Evolutionary conservation across 805 yeast species (phyloP).

Genomic region (Hanseniaspora lindneri): DNA sequence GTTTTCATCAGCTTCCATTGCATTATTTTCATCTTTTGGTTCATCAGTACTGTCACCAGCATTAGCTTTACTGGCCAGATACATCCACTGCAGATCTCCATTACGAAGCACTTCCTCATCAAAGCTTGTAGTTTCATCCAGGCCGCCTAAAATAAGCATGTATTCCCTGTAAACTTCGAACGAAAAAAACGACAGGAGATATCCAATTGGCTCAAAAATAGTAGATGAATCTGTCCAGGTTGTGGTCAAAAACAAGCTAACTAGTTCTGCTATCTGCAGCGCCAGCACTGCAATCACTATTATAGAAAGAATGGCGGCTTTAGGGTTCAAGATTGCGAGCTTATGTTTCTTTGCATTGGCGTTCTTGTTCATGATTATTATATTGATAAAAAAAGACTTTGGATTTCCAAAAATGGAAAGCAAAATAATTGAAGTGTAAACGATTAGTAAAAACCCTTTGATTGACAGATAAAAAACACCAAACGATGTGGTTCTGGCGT

Average conservation of each 20-base stretch:
- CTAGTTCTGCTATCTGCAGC: background rate
- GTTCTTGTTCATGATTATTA: background rate
- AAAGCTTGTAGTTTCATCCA: constrained; percentile 1
- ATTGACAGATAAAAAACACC: background rate
- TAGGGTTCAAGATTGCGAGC: constrained; percentile 1
- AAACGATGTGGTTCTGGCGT: background rate
- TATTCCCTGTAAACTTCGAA: constrained; percentile 4
- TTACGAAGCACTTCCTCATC: constrained; percentile 3
- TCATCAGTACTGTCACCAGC: no score
- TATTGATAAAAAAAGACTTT: background rate
- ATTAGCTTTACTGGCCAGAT: background rate
- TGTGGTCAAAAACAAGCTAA: background rate
- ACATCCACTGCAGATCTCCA: background rate
- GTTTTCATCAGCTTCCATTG: background rate
- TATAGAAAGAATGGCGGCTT: constrained; percentile 4
- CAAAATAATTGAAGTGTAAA: background rate
- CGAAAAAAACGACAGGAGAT: background rate
- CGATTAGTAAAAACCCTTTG: background rate
- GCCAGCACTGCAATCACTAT: background rate
- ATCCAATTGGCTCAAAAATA: background rate
- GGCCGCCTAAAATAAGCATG: background rate
- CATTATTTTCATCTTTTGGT: background rate
- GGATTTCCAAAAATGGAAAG: background rate
- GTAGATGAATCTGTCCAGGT: background rate
- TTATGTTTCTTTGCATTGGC: background rate